phyloP scores from a whole-genome alignment of 352 stramenopile genomes.

The Globisporangium nunn region DNA sequence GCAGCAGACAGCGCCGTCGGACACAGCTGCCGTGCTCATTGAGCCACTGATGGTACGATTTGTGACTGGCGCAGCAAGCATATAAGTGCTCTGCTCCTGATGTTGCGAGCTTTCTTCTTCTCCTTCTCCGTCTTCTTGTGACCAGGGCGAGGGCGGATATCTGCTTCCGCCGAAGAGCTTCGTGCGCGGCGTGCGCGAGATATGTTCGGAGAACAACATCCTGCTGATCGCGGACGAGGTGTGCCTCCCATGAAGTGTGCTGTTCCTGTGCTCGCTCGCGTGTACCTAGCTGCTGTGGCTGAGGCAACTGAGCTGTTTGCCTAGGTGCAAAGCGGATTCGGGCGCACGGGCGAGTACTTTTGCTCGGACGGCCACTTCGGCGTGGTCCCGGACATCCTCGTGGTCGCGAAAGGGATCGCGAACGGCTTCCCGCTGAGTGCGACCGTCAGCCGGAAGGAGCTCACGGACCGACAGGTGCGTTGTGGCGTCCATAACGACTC shows the following conservation, averaged over 20 bases:
- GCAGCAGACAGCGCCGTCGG: conserved; percentile 82
- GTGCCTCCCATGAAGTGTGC: background rate
- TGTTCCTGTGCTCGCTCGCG: too few relatives aligned
- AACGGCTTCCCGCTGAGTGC: conserved; percentile 89
- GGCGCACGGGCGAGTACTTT: conserved; percentile 82
- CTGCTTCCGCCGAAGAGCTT: conserved; percentile 87
- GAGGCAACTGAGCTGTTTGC: background rate
- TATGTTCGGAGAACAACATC: conserved; percentile 91
- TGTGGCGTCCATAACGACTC: background rate
- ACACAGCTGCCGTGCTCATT: conserved; percentile 90
- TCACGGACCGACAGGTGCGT: conserved; percentile 62
- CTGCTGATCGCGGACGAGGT: conserved; percentile 90
- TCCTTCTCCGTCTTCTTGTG: conserved; percentile 22
- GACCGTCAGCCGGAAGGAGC: conserved; percentile 81
- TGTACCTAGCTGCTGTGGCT: background rate
- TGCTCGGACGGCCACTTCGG: conserved; percentile 79
- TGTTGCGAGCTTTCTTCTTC: conserved; percentile 35
- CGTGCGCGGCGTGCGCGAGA: conserved; percentile 79
- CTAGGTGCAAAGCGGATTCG: conserved; percentile 82
- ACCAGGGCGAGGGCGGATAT: conserved; percentile 93
- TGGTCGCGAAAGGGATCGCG: conserved; percentile 92
- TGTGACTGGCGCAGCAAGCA: conserved; percentile 50
- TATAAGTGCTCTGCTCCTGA: too few relatives aligned
- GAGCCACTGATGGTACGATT: conserved; percentile 84
- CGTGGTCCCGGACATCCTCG: conserved; percentile 87